Base-by-base conservation (phyloP, 805 yeast species). In the Geotrichum ghanense region DNA sequence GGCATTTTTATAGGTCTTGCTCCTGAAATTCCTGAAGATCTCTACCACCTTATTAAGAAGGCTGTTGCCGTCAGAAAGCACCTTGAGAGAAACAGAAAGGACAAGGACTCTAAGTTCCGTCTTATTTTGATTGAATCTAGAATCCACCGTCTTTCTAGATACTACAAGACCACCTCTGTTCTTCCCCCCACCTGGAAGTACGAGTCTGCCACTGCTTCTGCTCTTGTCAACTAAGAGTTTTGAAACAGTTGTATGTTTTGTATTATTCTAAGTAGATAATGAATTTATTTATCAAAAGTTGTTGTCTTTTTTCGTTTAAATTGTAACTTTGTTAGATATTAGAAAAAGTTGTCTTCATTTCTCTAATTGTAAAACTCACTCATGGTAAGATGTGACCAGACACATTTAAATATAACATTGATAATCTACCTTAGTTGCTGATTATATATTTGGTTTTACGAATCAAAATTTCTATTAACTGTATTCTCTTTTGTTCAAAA, bases 131-230 rank as follows among this genome's bases (percentile, higher is more conserved):
- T 92, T 74, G 99, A 92, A 80, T 90, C 97, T 60, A 89, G 99
- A 88, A 92, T 92, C 79, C 99, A 92, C 95, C 90, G 99, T 83
- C 85, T 92, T 72, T 95, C 98, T 64, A 86, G 99, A 80, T 92
- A 92, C 94, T 92, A 92, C 96, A 90, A 96, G 87, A 86, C 96
- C 66, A 95, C 87, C 66, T 79, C 95, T 69, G 97, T 92, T 67
- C 83, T 92, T 70, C 98, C 99, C 66, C 97, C 99, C 72, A 89
- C 84, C 92, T 92, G 99, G 99, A 92, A 92, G 80, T 92, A 85
- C 95, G 99, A 92, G 81, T 90, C 98, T 63, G 95, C 98, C 71
- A 92, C 98, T 70, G 99, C 99, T 70, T 92, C 98, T 67, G 95
- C 99, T 74, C 82, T 92, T 75, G 99, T 92, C 69, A 90, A 90